Conservation (phyloP, 257 asterid species). For the Fraxinus americana region DNA sequence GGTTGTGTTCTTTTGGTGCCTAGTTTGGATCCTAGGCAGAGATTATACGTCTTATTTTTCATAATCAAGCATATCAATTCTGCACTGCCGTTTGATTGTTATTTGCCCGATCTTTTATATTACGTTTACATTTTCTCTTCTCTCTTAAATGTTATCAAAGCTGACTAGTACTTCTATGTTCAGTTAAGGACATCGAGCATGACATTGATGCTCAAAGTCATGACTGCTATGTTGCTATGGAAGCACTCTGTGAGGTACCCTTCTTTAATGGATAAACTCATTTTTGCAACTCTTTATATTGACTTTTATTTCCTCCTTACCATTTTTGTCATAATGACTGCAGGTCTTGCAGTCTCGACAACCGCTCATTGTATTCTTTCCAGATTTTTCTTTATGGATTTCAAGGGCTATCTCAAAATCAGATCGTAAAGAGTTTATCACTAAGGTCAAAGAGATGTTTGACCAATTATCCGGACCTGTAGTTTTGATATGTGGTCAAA, state of each 20-base stretch:
- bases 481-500: conserved; percentile 85
- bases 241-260: conserved; percentile 86
- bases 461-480: conserved; percentile 78
- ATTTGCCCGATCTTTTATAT: not conserved
- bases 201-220: conserved; percentile 86
- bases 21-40: not conserved
- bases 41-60: not conserved
- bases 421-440: conserved; percentile 65
- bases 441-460: conserved; percentile 79
- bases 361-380: conserved; percentile 85
- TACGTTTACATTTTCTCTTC: not conserved
- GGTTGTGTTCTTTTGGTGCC: conserved; percentile 1
- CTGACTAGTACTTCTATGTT: conserved; percentile 15
- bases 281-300: not conserved
- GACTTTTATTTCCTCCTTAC: conserved; percentile 13
- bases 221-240: conserved; percentile 84
- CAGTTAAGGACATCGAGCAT: conserved; percentile 84
- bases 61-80: not conserved
- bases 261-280: conserved; percentile 17
- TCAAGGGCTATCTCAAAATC: conserved; percentile 83
- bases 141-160: not conserved
- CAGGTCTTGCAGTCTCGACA: conserved; percentile 85
- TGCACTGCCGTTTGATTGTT: conserved; percentile 18
- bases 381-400: conserved; percentile 84
- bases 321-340: conserved; percentile 29